These are phyloP conservation scores for Striga asiatica DNA, from an alignment of 257 asterid genomes.

Conservation along the genomic window DNA sequence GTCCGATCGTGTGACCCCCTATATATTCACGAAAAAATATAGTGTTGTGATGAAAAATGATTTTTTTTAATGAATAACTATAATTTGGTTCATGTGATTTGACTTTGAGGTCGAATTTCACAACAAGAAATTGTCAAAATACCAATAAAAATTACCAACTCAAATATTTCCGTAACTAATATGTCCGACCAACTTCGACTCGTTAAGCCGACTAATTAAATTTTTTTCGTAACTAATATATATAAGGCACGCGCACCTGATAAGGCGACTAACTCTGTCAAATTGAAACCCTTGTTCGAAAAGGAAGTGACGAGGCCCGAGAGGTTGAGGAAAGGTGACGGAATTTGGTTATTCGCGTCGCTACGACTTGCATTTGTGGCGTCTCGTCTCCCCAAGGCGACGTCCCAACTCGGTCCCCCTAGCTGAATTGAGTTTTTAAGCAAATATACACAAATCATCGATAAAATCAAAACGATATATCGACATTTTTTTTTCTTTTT, in stretches of 20 bases:
- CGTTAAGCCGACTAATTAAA: no score
- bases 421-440: constrained; percentile 30
- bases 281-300: constrained; percentile 49
- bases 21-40: no score
- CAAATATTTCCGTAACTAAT: no score
- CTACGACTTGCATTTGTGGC: constrained; percentile 43
- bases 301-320: constrained; percentile 39
- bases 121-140: no score
- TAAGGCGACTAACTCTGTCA: constrained; percentile 59
- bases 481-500: background rate
- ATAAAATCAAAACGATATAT: background rate
- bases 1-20: constrained; percentile 66
- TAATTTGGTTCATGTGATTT: no score
- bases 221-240: no score
- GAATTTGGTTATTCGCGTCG: constrained; percentile 43
- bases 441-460: no score
- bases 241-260: constrained; percentile 55
- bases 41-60: no score
- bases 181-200: no score
- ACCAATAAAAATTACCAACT: no score
- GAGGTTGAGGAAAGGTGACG: constrained; percentile 34
- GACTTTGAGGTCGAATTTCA: no score
- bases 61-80: no score
- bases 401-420: constrained; percentile 62
- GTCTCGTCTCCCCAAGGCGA: constrained; percentile 59